Base-by-base conservation (phyloP, 1,284 basidiomycete species). In the Cryptococcus maquisensis region DNA sequence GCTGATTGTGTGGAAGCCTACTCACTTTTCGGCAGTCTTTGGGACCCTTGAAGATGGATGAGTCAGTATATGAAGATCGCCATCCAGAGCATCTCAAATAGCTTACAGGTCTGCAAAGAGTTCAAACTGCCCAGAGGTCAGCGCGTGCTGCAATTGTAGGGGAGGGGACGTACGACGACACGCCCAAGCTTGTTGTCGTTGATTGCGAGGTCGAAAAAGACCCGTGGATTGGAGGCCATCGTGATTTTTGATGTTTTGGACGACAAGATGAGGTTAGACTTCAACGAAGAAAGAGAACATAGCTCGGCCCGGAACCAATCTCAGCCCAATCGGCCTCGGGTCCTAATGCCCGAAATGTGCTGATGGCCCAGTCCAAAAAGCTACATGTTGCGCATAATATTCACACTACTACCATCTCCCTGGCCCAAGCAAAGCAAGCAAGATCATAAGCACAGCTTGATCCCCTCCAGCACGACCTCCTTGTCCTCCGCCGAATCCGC, bases 11-110 rank as follows among this genome's bases (percentile, higher is more conserved):
- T 23, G 32, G 20, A 20, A 51, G 43, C 36, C n/a, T 18, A 66
- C 81, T 58, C 63, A 90, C 88, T 95, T 95, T 79, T 94, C 92
- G 52, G 81, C 82, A 5, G 91, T 91, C 75, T 86, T 87, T 8
- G 92, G 92, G 3, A 84, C 85, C 4, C 79, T 79, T 68, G 87
- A 26, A 18, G 42, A 38, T 7, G 26, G 13, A 49, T 59, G 51
- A 39, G 51, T 57, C 49, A 26, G 26, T 32, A 28, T n/a, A 28
- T 10, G 3, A 39, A 39, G 18, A 39, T n/a, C n/a, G n/a, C n/a
- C n/a, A n/a, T n/a, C n/a, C n/a, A 35, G 9, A 37, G 37, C 36
- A 37, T 6, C 0, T 26, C 23, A 39, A 24, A 2, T 21, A 10
- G 64, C 72, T 53, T 45, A 73, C 72, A 66, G 63, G 65, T 75